phyloP scores from a whole-genome alignment of 257 asterid species.

The Penstemon davidsonii region DNA sequence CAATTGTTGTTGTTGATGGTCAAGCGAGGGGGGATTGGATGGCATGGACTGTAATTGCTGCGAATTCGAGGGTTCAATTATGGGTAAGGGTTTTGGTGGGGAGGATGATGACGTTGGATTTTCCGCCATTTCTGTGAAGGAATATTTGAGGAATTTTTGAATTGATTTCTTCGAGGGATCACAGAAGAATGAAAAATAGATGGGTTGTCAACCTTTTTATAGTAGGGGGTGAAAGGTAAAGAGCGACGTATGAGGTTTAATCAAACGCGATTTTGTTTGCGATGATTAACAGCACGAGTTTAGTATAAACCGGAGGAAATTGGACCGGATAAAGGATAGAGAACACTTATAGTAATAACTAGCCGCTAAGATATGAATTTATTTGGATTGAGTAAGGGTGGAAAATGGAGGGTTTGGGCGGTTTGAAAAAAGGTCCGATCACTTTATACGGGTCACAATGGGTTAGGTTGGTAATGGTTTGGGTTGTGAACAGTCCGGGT shows the following conservation, averaged over 20 bases:
- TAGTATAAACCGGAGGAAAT: conserved; percentile 8
- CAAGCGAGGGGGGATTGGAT: conserved; percentile 53
- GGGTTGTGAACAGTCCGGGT: too few species aligned
- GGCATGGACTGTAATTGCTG: conserved; percentile 49
- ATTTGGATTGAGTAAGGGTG: too few species aligned
- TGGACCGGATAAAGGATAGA: background rate
- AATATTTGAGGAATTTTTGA: background rate
- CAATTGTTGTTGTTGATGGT: conserved; percentile 38
- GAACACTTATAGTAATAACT: background rate
- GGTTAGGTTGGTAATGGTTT: too few species aligned
- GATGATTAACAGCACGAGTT: background rate
- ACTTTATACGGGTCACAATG: too few species aligned
- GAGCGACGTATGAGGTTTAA: background rate
- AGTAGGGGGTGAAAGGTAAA: background rate
- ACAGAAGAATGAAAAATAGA: conserved; percentile 15
- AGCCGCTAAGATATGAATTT: too few species aligned
- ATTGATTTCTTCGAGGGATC: conserved; percentile 21
- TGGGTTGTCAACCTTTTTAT: background rate
- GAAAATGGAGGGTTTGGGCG: too few species aligned
- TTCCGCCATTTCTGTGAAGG: conserved; percentile 53
- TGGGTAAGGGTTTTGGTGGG: conserved; percentile 55
- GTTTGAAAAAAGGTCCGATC: too few species aligned
- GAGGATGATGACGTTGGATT: conserved; percentile 59
- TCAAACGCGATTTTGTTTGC: background rate
- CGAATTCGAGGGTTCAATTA: conserved; percentile 53